phyloP scores from a whole-genome alignment of 768 basidiomycete species.

The Candolleomyces eurysporus region DNA sequence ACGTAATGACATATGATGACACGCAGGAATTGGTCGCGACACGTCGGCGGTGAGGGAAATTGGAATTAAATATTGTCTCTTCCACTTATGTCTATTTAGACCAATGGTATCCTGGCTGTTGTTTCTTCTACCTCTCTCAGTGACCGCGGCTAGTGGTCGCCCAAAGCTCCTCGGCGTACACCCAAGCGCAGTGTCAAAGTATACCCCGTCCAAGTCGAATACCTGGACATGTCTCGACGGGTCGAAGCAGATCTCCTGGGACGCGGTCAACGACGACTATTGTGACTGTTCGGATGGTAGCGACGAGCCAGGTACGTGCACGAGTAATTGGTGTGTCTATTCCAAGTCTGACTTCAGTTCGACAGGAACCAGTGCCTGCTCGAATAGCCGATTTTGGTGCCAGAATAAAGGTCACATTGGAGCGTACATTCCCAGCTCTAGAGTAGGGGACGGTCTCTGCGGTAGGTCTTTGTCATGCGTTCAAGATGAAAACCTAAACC shows the following conservation, averaged over 20 bases:
- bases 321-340: neutral
- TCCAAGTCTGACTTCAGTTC: conserved; percentile 3
- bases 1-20: conserved; percentile 27
- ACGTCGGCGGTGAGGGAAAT: conserved; percentile 29
- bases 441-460: conserved; percentile 92
- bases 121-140: conserved; percentile 38
- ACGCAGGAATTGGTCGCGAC: conserved; percentile 19
- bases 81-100: neutral
- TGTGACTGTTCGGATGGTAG: conserved; percentile 96
- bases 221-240: conserved; percentile 83
- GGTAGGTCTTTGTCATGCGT: conserved; percentile 49
- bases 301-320: conserved; percentile 79
- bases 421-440: conserved; percentile 68
- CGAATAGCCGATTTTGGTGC: conserved; percentile 77
- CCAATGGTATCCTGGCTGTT: conserved; percentile 25
- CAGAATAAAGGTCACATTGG: conserved; percentile 87
- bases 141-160: conserved; percentile 29
- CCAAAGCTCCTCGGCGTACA: conserved; percentile 58
- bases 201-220: conserved; percentile 49
- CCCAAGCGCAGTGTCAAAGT: conserved; percentile 54
- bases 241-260: conserved; percentile 73
- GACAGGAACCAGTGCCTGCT: conserved; percentile 83
- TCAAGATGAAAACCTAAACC: neutral
- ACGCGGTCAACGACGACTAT: conserved; percentile 88
- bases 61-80: neutral